Percentiles rank a stretch among this genome's conserved stretches.
Evolutionary conservation across 2,329 filamentous ascomycete species (phyloP).

Genomic region (Botrytis byssoidea): DNA sequence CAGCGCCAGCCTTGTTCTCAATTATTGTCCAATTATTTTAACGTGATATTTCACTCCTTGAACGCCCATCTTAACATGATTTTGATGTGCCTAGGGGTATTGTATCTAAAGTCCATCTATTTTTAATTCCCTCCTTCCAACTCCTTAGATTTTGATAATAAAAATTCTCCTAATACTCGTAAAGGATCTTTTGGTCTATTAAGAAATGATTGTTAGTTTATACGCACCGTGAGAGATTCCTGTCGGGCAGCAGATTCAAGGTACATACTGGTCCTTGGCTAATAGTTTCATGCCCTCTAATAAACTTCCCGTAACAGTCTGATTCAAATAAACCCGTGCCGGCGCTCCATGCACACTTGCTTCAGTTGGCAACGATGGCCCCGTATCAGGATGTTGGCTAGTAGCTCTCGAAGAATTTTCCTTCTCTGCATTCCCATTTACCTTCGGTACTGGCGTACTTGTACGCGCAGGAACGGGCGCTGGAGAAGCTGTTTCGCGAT

Average conservation of each 20-base stretch:
- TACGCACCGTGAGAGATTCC: background rate
- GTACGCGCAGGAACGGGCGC: constrained; percentile 42
- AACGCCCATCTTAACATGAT: background rate
- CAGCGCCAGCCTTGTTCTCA: constrained; percentile 2
- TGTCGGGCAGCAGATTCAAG: background rate
- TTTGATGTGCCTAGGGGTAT: constrained; percentile 13
- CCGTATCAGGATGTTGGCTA: constrained; percentile 55
- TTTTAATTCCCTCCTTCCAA: constrained; percentile 46
- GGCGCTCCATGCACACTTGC: constrained; percentile 65
- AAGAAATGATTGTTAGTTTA: constrained; percentile 8
- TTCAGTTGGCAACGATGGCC: constrained; percentile 56
- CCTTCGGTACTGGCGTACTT: constrained; percentile 47
- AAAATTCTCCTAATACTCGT: constrained; percentile 66
- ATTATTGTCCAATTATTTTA: background rate
- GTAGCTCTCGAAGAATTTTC: constrained; percentile 48
- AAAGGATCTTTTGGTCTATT: constrained; percentile 65
- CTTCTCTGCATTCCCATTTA: constrained; percentile 39
- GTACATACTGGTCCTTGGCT: constrained; percentile 66
- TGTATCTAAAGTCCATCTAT: constrained; percentile 2
- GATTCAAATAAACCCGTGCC: constrained; percentile 68
- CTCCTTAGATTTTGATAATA: constrained; percentile 67
- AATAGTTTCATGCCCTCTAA: constrained; percentile 74
- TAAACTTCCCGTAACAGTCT: constrained; percentile 64
- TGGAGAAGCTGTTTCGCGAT: constrained; percentile 25
- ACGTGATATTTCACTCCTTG: background rate